Evolutionary conservation across 192 early-diverging fungal genomes (phyloP).

Genomic region (Umbelopsis ramanniana): DNA sequence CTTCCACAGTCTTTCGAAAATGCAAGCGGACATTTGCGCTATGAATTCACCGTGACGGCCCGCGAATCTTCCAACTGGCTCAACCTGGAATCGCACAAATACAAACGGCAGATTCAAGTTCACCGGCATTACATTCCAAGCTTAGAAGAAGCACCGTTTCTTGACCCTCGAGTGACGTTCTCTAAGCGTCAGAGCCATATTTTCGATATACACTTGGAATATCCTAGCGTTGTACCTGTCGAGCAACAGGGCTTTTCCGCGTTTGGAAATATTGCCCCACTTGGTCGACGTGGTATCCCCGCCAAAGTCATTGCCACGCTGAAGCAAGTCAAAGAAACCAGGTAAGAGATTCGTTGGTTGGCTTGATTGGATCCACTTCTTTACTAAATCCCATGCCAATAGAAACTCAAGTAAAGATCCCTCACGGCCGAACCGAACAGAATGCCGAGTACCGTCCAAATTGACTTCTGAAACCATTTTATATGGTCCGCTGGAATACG

Average conservation of each 20-base stretch:
- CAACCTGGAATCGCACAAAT: conserved; percentile 10
- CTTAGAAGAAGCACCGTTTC: conserved; percentile 8
- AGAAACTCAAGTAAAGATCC: conserved; percentile 17
- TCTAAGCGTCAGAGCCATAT: not conserved
- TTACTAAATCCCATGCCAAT: too few species aligned
- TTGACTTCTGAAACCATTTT: not conserved
- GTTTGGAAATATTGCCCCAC: conserved; percentile 20
- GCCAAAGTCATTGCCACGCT: not conserved
- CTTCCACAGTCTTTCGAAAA: conserved; percentile 12
- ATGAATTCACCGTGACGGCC: conserved; percentile 12
- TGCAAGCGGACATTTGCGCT: conserved; percentile 11
- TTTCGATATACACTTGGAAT: conserved; percentile 10
- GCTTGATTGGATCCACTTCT: not conserved
- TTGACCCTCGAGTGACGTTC: conserved; percentile 13
- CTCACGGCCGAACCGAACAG: conserved; percentile 2
- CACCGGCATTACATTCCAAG: conserved; percentile 13
- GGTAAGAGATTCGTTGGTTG: too few species aligned
- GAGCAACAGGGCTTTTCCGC: conserved; percentile 20
- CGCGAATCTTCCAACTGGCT: not conserved
- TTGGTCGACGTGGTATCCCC: not conserved
- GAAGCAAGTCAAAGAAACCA: conserved; percentile 10
- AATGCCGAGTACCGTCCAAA: not conserved
- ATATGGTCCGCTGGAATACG: not conserved
- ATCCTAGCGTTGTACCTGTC: conserved; percentile 8
- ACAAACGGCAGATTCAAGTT: conserved; percentile 1